These are phyloP conservation scores for Tricholoma sp. DNA, from an alignment of 768 basidiomycete species.

Conservation along the genomic window DNA sequence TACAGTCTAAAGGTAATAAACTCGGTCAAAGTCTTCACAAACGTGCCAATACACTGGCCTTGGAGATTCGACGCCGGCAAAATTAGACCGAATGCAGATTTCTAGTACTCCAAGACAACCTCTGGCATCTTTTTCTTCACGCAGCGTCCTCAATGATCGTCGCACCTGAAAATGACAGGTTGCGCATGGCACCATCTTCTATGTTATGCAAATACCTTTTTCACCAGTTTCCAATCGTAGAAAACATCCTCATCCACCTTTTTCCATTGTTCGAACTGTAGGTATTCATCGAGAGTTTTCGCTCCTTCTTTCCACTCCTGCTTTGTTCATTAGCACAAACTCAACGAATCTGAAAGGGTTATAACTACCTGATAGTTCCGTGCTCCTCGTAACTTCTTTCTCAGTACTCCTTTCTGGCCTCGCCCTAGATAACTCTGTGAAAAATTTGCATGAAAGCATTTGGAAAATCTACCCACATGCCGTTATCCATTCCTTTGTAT, in stretches of 20 bases:
- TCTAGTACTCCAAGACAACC: conserved; percentile 88
- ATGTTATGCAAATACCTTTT: conserved; percentile 44
- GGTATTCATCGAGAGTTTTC: conserved; percentile 67
- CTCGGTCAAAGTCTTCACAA: not conserved
- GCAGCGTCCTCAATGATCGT: conserved; percentile 62
- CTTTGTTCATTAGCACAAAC: not conserved
- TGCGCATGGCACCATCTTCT: not conserved
- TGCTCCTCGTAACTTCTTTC: conserved; percentile 71
- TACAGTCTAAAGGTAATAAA: conserved; percentile 53
- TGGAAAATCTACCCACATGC: conserved; percentile 57
- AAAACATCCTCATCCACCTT: conserved; percentile 78
- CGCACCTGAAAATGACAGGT: conserved; percentile 48
- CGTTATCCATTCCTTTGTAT: conserved; percentile 88
- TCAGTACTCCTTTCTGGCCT: conserved; percentile 73
- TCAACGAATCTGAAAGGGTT: not conserved
- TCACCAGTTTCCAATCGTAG: conserved; percentile 87
- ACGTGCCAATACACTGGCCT: conserved; percentile 35
- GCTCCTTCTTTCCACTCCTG: conserved; percentile 90
- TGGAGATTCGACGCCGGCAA: conserved; percentile 86
- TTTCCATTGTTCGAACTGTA: conserved; percentile 92
- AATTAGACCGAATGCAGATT: conserved; percentile 86
- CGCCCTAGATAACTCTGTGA: conserved; percentile 51
- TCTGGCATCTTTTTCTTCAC: conserved; percentile 76
- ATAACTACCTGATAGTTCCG: conserved; percentile 60
- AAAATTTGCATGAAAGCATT: not conserved